A percentile compares a stretch with the other conserved stretches of the same genome.
phyloP scores from a whole-genome alignment of 441 rosid species.

The Dalechampia spathulata region DNA sequence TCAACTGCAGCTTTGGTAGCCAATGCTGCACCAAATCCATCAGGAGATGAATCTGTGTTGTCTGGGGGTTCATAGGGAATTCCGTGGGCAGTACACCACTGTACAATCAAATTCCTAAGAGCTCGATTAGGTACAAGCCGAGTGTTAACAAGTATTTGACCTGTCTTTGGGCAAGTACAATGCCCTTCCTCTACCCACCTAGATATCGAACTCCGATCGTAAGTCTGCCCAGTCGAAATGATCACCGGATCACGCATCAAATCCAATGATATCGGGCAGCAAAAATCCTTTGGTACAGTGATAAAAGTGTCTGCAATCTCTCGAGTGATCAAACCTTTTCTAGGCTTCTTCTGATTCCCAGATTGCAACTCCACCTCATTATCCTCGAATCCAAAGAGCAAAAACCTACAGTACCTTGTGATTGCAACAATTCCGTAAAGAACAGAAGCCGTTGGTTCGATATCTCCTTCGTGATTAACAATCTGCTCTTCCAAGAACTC shows the following conservation, averaged over 20 bases:
- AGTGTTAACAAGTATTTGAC: constrained; percentile 57
- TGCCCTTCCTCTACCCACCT: constrained; percentile 96
- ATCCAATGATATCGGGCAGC: constrained; percentile 78
- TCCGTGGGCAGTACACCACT: constrained; percentile 77
- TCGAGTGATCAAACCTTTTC: constrained; percentile 51
- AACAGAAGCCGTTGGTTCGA: constrained; percentile 72
- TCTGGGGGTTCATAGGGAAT: constrained; percentile 54
- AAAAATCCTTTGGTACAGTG: constrained; percentile 69
- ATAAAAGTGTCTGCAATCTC: constrained; percentile 69
- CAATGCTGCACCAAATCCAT: constrained; percentile 42
- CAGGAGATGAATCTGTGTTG: constrained; percentile 36
- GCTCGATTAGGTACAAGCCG: constrained; percentile 81
- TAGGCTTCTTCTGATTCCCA: constrained; percentile 40
- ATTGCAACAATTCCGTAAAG: constrained; percentile 80
- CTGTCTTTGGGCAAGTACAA: constrained; percentile 76
- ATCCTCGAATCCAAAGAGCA: constrained; percentile 65
- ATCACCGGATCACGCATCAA: constrained; percentile 92
- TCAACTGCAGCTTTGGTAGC: constrained; percentile 68
- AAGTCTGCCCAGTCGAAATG: constrained; percentile 81
- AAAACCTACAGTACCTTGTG: constrained; percentile 64
- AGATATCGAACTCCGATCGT: constrained; percentile 70
- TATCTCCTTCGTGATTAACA: constrained; percentile 67
- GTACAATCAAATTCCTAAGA: constrained; percentile 69
- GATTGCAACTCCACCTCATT: constrained; percentile 38
- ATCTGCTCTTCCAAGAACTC: constrained; percentile 92